These are phyloP conservation scores for Prototheca wickerhamii DNA, from an alignment of 163 green algal species.

Conservation along the genomic window DNA sequence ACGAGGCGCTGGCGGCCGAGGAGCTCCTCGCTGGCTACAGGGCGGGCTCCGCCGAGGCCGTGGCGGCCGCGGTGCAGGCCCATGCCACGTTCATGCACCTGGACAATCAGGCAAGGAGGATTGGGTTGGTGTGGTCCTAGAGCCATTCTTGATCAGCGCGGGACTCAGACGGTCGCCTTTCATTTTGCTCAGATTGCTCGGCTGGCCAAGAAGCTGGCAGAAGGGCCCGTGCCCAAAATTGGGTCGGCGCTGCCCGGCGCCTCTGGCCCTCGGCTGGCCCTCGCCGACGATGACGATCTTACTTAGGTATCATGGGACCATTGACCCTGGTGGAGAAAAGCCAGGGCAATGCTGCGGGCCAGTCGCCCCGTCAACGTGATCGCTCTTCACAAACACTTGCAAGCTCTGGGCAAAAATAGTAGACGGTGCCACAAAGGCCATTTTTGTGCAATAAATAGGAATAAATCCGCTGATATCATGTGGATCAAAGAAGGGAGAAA, in stretches of 20 bases:
- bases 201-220: constrained; percentile 35
- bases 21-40: constrained; percentile 63
- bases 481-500: not conserved
- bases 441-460: not conserved
- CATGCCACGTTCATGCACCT: not conserved
- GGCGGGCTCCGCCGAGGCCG: not conserved
- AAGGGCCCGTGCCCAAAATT: constrained; percentile 20
- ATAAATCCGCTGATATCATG: not conserved
- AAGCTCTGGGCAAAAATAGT: not conserved
- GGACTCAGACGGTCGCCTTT: not conserved
- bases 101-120: not conserved
- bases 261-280: not conserved
- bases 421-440: not conserved
- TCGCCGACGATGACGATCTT: constrained; percentile 28
- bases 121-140: not conserved
- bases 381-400: too few species aligned
- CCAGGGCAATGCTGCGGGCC: not conserved
- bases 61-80: not conserved
- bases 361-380: not conserved
- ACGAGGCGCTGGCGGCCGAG: constrained; percentile 63
- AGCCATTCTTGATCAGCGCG: not conserved
- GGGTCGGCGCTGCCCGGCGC: constrained; percentile 21
- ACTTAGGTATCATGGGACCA: constrained; percentile 13
- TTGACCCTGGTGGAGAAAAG: not conserved
- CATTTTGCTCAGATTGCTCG: constrained; percentile 22